A percentile compares a stretch with the other conserved stretches of the same genome.
Evolutionary conservation across 768 basidiomycete species (phyloP).

Genomic region (Podaxis sp.): DNA sequence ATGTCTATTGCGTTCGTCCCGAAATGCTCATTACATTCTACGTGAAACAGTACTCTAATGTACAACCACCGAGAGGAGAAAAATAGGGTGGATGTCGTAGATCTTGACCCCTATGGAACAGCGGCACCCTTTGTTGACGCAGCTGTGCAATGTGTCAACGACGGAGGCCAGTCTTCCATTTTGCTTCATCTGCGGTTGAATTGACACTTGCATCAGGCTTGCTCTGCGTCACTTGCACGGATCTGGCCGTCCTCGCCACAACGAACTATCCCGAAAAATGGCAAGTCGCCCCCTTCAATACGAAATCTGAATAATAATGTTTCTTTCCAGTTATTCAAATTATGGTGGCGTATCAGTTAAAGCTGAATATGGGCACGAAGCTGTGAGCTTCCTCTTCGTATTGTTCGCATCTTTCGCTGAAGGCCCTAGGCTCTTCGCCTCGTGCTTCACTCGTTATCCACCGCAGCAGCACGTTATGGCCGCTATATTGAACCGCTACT

Average conservation of each 20-base stretch:
- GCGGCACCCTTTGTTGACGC: constrained; percentile 97
- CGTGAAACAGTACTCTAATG: constrained; percentile 51
- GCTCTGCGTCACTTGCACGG: constrained; percentile 95
- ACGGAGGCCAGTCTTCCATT: constrained; percentile 63
- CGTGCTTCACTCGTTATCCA: constrained; percentile 83
- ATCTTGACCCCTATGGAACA: constrained; percentile 97
- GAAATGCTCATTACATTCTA: neutral
- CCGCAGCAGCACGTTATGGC: constrained; percentile 89
- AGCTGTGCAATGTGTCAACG: constrained; percentile 84
- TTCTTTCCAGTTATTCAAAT: constrained; percentile 77
- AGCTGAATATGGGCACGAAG: constrained; percentile 96
- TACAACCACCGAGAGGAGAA: constrained; percentile 79
- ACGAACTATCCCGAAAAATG: constrained; percentile 97
- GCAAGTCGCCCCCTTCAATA: constrained; percentile 38
- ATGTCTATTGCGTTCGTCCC: neutral
- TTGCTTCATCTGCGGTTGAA: neutral
- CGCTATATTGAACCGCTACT: constrained; percentile 87
- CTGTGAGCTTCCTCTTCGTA: constrained; percentile 45
- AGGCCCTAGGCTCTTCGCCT: constrained; percentile 81
- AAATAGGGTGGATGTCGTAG: constrained; percentile 87
- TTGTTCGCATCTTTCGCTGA: constrained; percentile 7
- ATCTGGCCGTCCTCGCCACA: constrained; percentile 90
- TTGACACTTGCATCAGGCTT: constrained; percentile 52
- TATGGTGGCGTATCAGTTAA: constrained; percentile 91
- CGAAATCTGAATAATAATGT: neutral